These are phyloP conservation scores for Barnettozyma wickerhamii DNA, from an alignment of 805 yeast genomes.

Conservation along the genomic window DNA sequence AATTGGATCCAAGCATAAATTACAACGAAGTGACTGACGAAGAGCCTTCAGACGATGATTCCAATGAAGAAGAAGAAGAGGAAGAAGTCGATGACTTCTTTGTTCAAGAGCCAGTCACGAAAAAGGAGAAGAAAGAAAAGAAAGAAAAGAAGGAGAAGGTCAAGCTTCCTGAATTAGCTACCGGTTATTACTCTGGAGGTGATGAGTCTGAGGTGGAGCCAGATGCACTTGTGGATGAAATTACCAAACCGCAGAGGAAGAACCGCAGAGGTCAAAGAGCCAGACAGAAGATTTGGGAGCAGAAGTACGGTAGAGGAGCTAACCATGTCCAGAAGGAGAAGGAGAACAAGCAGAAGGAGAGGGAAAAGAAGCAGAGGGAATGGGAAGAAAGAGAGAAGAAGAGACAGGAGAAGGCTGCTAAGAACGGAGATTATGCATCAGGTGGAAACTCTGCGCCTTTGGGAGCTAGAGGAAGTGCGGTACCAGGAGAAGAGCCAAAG, in stretches of 20 bases:
- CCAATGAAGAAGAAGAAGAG: slow-evolving; percentile 22
- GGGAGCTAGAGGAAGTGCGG: slow-evolving; percentile 28
- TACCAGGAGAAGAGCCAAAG: slow-evolving; percentile 7
- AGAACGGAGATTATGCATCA: slow-evolving; percentile 34
- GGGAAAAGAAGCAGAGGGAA: slow-evolving; percentile 57
- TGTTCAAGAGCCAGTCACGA: slow-evolving; percentile 28
- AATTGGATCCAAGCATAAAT: slow-evolving; percentile 26
- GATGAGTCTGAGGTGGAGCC: slow-evolving; percentile 63
- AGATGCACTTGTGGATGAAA: slow-evolving; percentile 45
- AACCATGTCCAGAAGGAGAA: slow-evolving; percentile 70
- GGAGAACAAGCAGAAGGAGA: slow-evolving; percentile 48
- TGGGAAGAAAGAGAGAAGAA: slow-evolving; percentile 69
- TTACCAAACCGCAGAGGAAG: slow-evolving; percentile 55
- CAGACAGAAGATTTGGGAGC: slow-evolving; percentile 94
- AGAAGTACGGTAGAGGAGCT: slow-evolving; percentile 81
- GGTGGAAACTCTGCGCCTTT: slow-evolving; percentile 38
- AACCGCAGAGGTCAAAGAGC: slow-evolving; percentile 98
- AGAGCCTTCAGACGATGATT: slow-evolving; percentile 42
- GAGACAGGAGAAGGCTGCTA: slow-evolving; percentile 50
- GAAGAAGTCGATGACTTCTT: slow-evolving; percentile 35
- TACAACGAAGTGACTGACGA: slow-evolving; percentile 65
- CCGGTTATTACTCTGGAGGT: slow-evolving; percentile 85
- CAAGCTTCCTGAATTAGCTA: slow-evolving; percentile 62
- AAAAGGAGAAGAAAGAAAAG: slow-evolving; percentile 21
- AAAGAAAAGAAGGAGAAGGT: slow-evolving; percentile 32